phyloP scores from a whole-genome alignment of 805 yeast species.

The Candida nonsorbophila region DNA sequence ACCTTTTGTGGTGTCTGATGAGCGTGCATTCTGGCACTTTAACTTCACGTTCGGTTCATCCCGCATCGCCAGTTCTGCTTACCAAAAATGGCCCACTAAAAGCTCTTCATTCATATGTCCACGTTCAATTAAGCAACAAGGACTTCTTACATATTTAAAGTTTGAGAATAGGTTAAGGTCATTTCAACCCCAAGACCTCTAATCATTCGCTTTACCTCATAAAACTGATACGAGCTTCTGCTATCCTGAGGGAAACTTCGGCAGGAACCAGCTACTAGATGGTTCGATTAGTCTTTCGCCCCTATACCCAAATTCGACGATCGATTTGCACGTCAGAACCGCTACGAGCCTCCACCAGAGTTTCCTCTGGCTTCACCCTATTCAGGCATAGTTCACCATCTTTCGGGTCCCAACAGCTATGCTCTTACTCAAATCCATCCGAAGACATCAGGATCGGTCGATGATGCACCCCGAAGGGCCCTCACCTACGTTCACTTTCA shows the following conservation, averaged over 20 bases:
- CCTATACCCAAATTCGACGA: slow-evolving; percentile 41
- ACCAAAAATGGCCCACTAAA: slow-evolving; percentile 43
- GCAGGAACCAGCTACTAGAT: slow-evolving; percentile 35
- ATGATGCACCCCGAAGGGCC: slow-evolving; percentile 28
- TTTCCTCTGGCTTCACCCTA: slow-evolving; percentile 43
- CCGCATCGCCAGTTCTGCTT: slow-evolving; percentile 40
- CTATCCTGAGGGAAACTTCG: slow-evolving; percentile 33
- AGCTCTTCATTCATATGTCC: slow-evolving; percentile 35
- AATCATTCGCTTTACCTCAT: slow-evolving; percentile 38
- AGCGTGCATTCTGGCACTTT: slow-evolving; percentile 28
- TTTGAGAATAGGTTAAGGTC: slow-evolving; percentile 37
- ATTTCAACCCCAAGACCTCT: slow-evolving; percentile 36
- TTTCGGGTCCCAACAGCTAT: slow-evolving; percentile 42
- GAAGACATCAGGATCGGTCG: slow-evolving; percentile 35
- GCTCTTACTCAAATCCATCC: slow-evolving; percentile 39
- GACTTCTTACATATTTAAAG: slow-evolving; percentile 39
- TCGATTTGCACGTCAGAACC: slow-evolving; percentile 43
- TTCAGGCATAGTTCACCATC: slow-evolving; percentile 43
- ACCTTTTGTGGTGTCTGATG: slow-evolving; percentile 35
- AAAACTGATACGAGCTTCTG: slow-evolving; percentile 36
- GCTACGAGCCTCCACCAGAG: slow-evolving; percentile 43
- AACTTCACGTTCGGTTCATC: slow-evolving; percentile 17
- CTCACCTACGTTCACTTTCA: slow-evolving; percentile 35
- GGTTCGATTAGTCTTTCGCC: slow-evolving; percentile 40
- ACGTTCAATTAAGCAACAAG: slow-evolving; percentile 37